Evolutionary conservation across 345 rosid genomes (phyloP).

Genomic region (Linum tenue): DNA sequence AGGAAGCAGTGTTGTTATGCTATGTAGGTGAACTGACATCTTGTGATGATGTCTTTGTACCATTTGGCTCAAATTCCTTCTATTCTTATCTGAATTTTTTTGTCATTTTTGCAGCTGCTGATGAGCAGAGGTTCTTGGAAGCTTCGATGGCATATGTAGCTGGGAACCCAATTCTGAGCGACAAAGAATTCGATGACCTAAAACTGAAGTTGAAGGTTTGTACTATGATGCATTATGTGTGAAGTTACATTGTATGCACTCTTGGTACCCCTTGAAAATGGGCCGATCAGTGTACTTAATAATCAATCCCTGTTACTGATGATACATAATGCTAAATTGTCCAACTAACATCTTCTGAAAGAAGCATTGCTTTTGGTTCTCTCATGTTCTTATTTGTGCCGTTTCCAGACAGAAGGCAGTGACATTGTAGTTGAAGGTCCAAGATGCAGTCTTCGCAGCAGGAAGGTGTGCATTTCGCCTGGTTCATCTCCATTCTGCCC

Average conservation of each 20-base stretch:
- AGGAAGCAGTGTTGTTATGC: conserved; percentile 99
- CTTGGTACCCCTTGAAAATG: no score
- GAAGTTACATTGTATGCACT: neutral
- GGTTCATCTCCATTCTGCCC: no score
- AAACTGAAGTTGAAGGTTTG: conserved; percentile 63
- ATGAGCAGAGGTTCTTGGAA: conserved; percentile 88
- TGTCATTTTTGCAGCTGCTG: conserved; percentile 43
- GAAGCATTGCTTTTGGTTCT: no score
- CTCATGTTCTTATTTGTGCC: neutral
- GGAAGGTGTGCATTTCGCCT: conserved; percentile 40
- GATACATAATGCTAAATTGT: no score
- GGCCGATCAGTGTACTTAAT: no score
- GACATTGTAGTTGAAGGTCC: conserved; percentile 92
- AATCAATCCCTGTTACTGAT: no score
- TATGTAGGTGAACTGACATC: conserved; percentile 37
- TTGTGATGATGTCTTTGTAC: neutral
- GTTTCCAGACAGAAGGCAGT: conserved; percentile 59
- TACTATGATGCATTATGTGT: neutral
- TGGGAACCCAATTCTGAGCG: conserved; percentile 65
- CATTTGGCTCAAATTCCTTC: neutral
- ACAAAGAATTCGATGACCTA: conserved; percentile 62
- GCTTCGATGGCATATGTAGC: conserved; percentile 91
- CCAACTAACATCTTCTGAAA: no score
- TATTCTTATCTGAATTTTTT: neutral
- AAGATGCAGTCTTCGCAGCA: conserved; percentile 87